phyloP scores from a whole-genome alignment of 306 rosid genomes.

The Hippophae gyantsensis region DNA sequence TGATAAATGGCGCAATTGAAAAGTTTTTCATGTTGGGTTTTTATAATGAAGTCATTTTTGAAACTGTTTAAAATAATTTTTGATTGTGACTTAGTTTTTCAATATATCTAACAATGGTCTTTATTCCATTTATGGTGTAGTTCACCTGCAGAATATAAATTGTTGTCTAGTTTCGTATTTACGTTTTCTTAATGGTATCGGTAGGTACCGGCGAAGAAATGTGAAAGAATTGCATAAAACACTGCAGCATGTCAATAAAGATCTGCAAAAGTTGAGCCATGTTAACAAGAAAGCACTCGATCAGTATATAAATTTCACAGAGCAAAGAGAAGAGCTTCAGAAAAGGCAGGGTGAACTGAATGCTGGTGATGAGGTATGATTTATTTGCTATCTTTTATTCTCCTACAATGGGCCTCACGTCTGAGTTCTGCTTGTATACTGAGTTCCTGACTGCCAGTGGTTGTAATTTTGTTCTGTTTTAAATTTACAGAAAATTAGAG shows the following conservation, averaged over 20 bases:
- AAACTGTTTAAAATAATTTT: neutral
- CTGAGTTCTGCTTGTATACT: neutral
- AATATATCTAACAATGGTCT: neutral
- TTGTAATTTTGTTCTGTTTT: conserved; percentile 12
- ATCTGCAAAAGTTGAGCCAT: conserved; percentile 87
- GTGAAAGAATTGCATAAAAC: conserved; percentile 72
- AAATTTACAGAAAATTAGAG: conserved; percentile 75
- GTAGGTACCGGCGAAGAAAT: conserved; percentile 70
- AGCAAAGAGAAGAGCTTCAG: conserved; percentile 96
- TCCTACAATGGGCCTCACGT: too few relatives aligned
- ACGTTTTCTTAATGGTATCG: conserved; percentile 17
- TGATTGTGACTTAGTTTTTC: neutral
- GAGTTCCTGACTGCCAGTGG: neutral
- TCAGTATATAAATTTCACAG: conserved; percentile 90
- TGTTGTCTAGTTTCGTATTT: conserved; percentile 4
- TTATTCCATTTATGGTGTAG: neutral
- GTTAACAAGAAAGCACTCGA: conserved; percentile 96
- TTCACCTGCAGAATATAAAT: neutral
- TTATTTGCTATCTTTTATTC: neutral
- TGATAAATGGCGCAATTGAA: neutral
- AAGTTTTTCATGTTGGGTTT: neutral
- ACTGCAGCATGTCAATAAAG: conserved; percentile 87
- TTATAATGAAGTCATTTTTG: neutral
- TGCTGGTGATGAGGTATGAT: conserved; percentile 84
- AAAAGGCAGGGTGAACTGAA: conserved; percentile 91